These are phyloP conservation scores for Agapanthus africanus DNA, from an alignment of 106 monocot species.

Conservation along the genomic window DNA sequence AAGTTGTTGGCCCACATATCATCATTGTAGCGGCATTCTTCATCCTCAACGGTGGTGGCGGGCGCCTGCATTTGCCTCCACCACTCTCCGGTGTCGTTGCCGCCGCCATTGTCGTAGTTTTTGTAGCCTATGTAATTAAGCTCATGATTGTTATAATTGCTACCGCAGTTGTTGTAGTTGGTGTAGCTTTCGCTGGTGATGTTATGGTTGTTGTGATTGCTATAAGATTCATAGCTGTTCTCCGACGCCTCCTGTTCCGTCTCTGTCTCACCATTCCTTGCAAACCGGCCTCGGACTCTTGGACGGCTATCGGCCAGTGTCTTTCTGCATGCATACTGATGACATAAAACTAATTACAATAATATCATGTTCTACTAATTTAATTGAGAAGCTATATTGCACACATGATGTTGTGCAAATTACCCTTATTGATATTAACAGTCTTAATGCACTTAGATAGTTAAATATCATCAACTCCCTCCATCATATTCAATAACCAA, in stretches of 20 bases:
- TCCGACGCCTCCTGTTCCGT: slow-evolving; percentile 7
- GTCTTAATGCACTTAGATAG: no score
- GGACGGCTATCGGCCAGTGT: slow-evolving; percentile 59
- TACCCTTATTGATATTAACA: no score
- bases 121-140: slow-evolving; percentile 4
- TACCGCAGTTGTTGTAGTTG: background rate
- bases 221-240: slow-evolving; percentile 1
- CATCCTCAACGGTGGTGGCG: slow-evolving; percentile 10
- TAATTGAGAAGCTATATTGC: no score
- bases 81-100: background rate
- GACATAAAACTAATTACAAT: background rate
- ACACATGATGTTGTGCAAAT: no score
- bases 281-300: slow-evolving; percentile 48
- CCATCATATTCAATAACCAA: no score
- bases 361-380: background rate
- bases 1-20: slow-evolving; percentile 14
- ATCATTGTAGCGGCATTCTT: slow-evolving; percentile 8
- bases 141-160: background rate
- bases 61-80: slow-evolving; percentile 21
- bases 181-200: background rate
- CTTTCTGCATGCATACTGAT: slow-evolving; percentile 61
- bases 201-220: background rate
- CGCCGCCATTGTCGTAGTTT: background rate
- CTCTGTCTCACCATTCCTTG: slow-evolving; percentile 29
- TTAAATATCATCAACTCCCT: no score